Percentiles rank a stretch among this genome's conserved stretches.
Conservation (phyloP, 768 basidiomycete genomes). For the Amanita jacksonii region DNA sequence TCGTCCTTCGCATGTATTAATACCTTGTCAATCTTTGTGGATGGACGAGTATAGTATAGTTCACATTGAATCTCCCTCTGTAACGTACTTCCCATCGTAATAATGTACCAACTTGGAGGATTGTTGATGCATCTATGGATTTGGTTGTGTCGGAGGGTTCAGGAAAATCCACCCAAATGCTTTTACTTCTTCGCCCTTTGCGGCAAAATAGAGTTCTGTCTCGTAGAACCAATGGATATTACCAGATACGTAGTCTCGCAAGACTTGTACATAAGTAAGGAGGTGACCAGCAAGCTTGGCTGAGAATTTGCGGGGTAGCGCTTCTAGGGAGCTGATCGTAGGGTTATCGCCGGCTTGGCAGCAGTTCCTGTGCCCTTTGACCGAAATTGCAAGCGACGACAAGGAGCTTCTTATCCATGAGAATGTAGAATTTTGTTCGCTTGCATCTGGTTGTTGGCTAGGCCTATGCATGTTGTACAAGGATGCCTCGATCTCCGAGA, state of each 20-base stretch:
- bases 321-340: constrained; percentile 6
- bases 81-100: no score
- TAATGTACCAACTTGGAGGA: no score
- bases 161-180: constrained; percentile 58
- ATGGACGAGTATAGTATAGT: no score
- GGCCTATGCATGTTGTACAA: constrained; percentile 14
- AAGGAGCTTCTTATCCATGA: constrained; percentile 2
- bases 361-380: not conserved
- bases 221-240: constrained; percentile 59
- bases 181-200: constrained; percentile 46
- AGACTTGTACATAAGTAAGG: constrained; percentile 33
- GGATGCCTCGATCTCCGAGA: constrained; percentile 20
- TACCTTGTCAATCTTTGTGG: no score
- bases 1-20: no score
- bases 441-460: constrained; percentile 10
- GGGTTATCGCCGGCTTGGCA: constrained; percentile 11
- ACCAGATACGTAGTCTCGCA: constrained; percentile 49
- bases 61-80: no score
- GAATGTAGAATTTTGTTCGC: not conserved
- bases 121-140: no score
- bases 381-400: not conserved
- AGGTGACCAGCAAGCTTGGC: constrained; percentile 10
- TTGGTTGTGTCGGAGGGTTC: constrained; percentile 9
- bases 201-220: constrained; percentile 50
- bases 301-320: constrained; percentile 4